Evolutionary conservation across 2,329 filamentous ascomycete genomes (phyloP), one percentile per base, ranked within the genome.

Genomic region (Fusarium transvaalense): DNA sequence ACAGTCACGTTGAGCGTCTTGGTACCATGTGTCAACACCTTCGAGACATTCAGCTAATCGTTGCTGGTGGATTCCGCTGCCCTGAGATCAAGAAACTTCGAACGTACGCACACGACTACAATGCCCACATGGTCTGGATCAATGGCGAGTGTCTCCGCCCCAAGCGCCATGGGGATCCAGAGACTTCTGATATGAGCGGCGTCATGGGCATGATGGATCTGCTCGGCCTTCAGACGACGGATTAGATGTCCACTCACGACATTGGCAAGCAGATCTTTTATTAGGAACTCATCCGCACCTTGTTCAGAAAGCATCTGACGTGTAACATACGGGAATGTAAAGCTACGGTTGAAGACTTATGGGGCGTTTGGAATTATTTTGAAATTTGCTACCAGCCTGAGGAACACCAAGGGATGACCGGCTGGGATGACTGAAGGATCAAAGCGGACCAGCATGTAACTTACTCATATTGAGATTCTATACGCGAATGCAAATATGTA

Each of bases 31-130:
- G 81, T 6, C 52, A 59, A 3, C 69, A 61, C 23, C 75, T 75
- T 1, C 67, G 52, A 0, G 61, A 68, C 19, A 70, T 87, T 3
- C 81, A 88, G 71, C 75, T 88, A 45, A 80, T 88, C 15, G 78
- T 86, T 6, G 85, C 85, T 0, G 86, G 86, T 1, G 85, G 86
- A 2, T 78, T 87, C 19, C 78, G 84, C 42, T 79, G 76, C 42
- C 58, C 57, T n/a, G 85, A 84, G 57, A 73, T 83, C 10, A 34
- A 21, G 9, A 52, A 59, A 4, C 54, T 83, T 10, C 71, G 75
- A 6, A 61, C 64, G 10, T 66, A 56, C 6, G 62, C 84, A 23
- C 68, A 66, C n/a, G 23, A 50, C 14, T 38, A 51, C 31, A 58
- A 53, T 8, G 23, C 64, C 32, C 69, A 74, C 25, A 64, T 68